A percentile compares a stretch with the other conserved stretches of the same genome.
These are phyloP conservation scores for Groenewaldozyma auringiensis DNA, from an alignment of 1,139 yeast genomes.

Conservation along the genomic window DNA sequence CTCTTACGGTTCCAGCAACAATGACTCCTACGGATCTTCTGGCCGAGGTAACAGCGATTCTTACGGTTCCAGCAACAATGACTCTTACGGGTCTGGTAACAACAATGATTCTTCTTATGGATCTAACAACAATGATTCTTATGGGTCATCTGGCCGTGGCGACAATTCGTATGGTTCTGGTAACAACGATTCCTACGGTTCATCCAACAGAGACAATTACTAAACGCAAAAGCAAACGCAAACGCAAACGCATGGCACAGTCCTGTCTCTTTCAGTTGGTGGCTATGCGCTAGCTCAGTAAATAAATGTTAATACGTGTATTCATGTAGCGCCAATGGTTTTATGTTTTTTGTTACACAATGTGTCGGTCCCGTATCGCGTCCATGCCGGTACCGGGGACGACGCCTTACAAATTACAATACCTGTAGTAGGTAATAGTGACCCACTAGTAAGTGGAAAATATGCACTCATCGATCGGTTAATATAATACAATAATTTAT, in stretches of 20 bases:
- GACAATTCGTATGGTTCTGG: slow-evolving; percentile 17
- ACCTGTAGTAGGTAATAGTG: too few relatives aligned
- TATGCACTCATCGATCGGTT: too few relatives aligned
- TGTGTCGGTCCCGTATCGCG: slow-evolving; percentile 16
- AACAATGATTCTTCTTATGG: slow-evolving; percentile 20
- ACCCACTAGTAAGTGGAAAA: too few relatives aligned
- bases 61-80: slow-evolving; percentile 16
- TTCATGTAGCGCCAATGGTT: slow-evolving; percentile 15
- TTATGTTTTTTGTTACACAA: slow-evolving; percentile 16
- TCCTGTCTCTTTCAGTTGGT: slow-evolving; percentile 18
- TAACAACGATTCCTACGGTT: slow-evolving; percentile 16
- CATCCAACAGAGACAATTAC: slow-evolving; percentile 13
- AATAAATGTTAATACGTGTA: slow-evolving; percentile 14
- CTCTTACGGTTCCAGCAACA: slow-evolving; percentile 16
- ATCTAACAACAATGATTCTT: slow-evolving; percentile 14
- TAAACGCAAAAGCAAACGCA: slow-evolving; percentile 14
- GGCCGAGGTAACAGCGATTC: slow-evolving; percentile 13
- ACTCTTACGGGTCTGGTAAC: slow-evolving; percentile 18
- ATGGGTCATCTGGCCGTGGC: slow-evolving; percentile 17
- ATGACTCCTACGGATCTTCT: slow-evolving; percentile 18
- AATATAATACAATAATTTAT: too few relatives aligned
- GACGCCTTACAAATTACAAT: too few relatives aligned
- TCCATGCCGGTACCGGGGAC: too few relatives aligned
- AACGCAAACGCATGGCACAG: slow-evolving; percentile 19
- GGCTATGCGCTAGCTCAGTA: too few relatives aligned